Evolutionary conservation across 139 green algal genomes (phyloP).

Genomic region (Micromonas commoda): DNA sequence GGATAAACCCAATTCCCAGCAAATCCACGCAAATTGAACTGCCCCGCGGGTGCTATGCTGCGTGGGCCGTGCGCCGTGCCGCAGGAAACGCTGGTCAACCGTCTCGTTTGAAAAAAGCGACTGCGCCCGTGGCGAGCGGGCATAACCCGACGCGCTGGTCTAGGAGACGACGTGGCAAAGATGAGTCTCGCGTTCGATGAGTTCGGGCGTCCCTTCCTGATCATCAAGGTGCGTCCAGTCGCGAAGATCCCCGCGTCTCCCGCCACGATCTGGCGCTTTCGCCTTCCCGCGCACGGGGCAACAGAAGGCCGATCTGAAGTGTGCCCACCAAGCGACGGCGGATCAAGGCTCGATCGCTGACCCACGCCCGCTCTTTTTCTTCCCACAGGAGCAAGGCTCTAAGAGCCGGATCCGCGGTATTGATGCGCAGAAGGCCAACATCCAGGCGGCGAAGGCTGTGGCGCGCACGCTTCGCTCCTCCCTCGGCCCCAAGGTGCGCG

Average conservation of each 20-base stretch:
- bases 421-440: slow-evolving; percentile 94
- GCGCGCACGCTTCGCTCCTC: slow-evolving; percentile 50
- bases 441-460: slow-evolving; percentile 79
- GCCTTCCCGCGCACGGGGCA: not conserved
- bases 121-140: no score
- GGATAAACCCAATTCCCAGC: no score
- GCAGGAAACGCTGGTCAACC: no score
- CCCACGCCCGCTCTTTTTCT: not conserved
- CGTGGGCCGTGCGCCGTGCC: no score
- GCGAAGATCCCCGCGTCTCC: no score
- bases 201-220: slow-evolving; percentile 90
- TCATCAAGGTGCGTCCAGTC: slow-evolving; percentile 66
- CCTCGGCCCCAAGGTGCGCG: slow-evolving; percentile 43
- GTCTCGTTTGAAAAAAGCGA: no score
- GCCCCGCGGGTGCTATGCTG: no score
- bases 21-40: no score
- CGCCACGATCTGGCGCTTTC: not conserved
- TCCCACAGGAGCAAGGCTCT: slow-evolving; percentile 77
- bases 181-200: slow-evolving; percentile 97
- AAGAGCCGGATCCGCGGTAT: slow-evolving; percentile 77
- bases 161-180: no score
- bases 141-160: no score
- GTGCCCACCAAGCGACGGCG: no score
- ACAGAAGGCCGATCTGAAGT: no score
- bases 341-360: not conserved